Evolutionary conservation across 23 red algal genomes (phyloP).

Genomic region (Cyanidioschyzon merolae): DNA sequence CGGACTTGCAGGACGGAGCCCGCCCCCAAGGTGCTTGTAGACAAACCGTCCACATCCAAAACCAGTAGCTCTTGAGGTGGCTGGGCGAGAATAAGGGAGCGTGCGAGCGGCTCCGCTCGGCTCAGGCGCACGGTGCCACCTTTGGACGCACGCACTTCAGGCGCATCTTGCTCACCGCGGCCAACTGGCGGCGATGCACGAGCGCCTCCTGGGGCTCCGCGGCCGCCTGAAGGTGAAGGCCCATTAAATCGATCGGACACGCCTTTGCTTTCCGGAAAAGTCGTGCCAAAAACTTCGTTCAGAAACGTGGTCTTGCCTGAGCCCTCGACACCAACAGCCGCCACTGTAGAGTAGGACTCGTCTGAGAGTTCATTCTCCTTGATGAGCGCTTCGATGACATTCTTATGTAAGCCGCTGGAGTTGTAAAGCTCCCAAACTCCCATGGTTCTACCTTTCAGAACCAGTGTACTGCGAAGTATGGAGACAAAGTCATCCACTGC

Average conservation of each 20-base stretch:
- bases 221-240: neutral
- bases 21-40: neutral
- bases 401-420: neutral
- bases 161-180: too few relatives aligned
- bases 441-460: too few relatives aligned
- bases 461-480: too few relatives aligned
- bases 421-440: neutral
- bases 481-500: too few relatives aligned
- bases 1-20: neutral
- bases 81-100: slow-evolving; percentile 13
- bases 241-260: neutral
- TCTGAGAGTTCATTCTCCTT: neutral
- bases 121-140: neutral
- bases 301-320: slow-evolving; percentile 29
- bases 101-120: slow-evolving; percentile 7
- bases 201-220: neutral
- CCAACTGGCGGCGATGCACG: too few relatives aligned
- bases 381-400: neutral
- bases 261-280: slow-evolving; percentile 3
- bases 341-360: slow-evolving; percentile 20
- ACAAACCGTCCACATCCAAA: slow-evolving; percentile 30
- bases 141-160: neutral
- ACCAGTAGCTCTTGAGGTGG: slow-evolving; percentile 19
- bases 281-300: slow-evolving; percentile 26
- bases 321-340: slow-evolving; percentile 10